Conservation (phyloP, 331 rosid genomes). For the Quercus lobata region DNA sequence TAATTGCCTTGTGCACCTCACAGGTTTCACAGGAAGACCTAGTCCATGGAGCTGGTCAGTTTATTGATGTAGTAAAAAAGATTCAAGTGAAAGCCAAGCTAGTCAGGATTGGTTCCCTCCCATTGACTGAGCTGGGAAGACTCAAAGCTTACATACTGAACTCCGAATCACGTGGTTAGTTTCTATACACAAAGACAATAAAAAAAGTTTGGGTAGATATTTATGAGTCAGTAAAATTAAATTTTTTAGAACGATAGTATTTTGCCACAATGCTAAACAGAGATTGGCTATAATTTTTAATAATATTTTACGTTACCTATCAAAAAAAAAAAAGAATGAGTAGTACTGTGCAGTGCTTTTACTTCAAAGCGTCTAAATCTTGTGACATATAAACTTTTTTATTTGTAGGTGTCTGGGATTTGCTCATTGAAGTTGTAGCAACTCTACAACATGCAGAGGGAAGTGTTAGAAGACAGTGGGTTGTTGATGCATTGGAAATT, state of each 20-base stretch:
- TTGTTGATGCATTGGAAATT: constrained; percentile 76
- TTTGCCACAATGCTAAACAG: neutral
- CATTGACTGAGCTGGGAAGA: constrained; percentile 69
- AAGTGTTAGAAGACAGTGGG: constrained; percentile 77
- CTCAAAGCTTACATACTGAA: constrained; percentile 61
- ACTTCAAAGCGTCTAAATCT: constrained; percentile 11
- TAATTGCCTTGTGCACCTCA: constrained; percentile 18
- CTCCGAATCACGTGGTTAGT: constrained; percentile 59
- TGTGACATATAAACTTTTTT: constrained; percentile 4
- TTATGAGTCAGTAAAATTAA: neutral
- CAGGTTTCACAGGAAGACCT: constrained; percentile 66
- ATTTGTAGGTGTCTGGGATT: constrained; percentile 71
- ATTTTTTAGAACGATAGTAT: neutral
- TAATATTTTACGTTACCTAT: too few relatives aligned
- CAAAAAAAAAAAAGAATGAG: neutral
- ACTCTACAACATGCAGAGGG: constrained; percentile 78
- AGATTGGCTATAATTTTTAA: too few relatives aligned
- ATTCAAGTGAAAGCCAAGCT: constrained; percentile 68
- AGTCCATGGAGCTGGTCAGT: constrained; percentile 33
- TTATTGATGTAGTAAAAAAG: constrained; percentile 48
- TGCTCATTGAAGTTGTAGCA: constrained; percentile 70
- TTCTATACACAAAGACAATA: constrained; percentile 3
- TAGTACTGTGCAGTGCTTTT: neutral
- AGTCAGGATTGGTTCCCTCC: constrained; percentile 57
- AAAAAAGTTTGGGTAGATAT: neutral